Percentiles rank a stretch among this genome's conserved stretches.
Conservation (phyloP, 2,329 filamentous ascomycete genomes). For the Pezicula radicicola region DNA sequence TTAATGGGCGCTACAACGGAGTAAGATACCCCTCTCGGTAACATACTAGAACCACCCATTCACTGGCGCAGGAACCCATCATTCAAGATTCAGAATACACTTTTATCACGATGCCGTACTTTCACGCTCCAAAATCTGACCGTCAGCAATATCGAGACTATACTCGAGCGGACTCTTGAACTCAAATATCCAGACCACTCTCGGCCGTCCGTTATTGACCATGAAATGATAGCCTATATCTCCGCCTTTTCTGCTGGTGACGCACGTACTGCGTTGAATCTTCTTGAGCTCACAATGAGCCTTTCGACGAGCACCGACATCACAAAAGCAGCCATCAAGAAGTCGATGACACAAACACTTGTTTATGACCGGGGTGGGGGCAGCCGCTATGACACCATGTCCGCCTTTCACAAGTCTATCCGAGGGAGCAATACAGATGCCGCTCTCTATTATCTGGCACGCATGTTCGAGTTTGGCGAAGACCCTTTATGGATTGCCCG, state of each 20-base stretch:
- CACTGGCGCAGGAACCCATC: no score
- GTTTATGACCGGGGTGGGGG: constrained; percentile 95
- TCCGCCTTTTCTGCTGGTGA: constrained; percentile 88
- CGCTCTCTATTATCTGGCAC: constrained; percentile 87
- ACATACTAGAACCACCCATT: no score
- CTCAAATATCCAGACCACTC: constrained; percentile 45
- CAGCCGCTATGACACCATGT: constrained; percentile 97
- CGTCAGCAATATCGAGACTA: constrained; percentile 67
- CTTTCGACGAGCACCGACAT: constrained; percentile 62
- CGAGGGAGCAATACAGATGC: constrained; percentile 85
- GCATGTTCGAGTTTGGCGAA: constrained; percentile 94
- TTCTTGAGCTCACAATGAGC: constrained; percentile 85
- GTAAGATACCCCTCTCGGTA: no score
- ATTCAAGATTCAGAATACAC: constrained; percentile 85
- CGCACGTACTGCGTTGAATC: constrained; percentile 86
- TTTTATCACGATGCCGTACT: constrained; percentile 85
- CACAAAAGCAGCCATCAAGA: constrained; percentile 75
- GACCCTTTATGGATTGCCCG: constrained; percentile 90
- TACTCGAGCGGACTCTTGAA: constrained; percentile 70
- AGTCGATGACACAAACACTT: constrained; percentile 81
- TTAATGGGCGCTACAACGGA: constrained; percentile 95
- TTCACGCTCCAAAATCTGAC: constrained; percentile 80
- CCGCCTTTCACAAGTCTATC: constrained; percentile 93
- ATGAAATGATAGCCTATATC: constrained; percentile 76
- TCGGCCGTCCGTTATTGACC: constrained; percentile 62